Conservation (phyloP, 2,329 filamentous ascomycete species). For the Mycogone perniciosa region DNA sequence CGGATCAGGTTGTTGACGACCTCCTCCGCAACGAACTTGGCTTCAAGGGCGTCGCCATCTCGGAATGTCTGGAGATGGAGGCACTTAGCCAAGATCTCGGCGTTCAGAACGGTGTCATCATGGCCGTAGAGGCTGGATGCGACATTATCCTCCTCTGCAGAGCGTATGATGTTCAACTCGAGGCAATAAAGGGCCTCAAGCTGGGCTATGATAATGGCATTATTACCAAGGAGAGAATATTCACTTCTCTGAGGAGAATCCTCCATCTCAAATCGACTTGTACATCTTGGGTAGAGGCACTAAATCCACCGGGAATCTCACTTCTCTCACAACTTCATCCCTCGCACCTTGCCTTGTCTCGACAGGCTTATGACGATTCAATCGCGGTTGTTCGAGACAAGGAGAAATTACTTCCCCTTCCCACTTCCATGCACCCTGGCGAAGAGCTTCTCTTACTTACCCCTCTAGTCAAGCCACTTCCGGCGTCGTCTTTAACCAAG, state of each 20-base stretch:
- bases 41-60: conserved; percentile 88
- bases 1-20: conserved; percentile 87
- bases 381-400: conserved; percentile 91
- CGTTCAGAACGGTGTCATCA: conserved; percentile 93
- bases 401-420: conserved; percentile 74
- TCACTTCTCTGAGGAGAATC: conserved; percentile 72
- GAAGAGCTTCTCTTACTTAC: conserved; percentile 88
- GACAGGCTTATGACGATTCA: conserved; percentile 81
- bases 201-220: conserved; percentile 86
- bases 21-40: conserved; percentile 80
- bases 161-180: conserved; percentile 80
- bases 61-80: conserved; percentile 95
- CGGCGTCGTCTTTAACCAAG: conserved; percentile 77
- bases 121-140: conserved; percentile 95
- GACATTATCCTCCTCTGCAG: conserved; percentile 85
- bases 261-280: conserved; percentile 75
- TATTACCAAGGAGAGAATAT: conserved; percentile 72
- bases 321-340: conserved; percentile 76
- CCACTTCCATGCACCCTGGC: conserved; percentile 71
- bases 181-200: conserved; percentile 85
- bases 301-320: conserved; percentile 76
- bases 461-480: conserved; percentile 84
- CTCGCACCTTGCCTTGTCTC: conserved; percentile 73
- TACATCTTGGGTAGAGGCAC: conserved; percentile 83
- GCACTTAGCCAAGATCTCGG: conserved; percentile 91